These are phyloP conservation scores for Flueggea neowawraea DNA, from an alignment of 441 rosid species.

Conservation along the genomic window DNA sequence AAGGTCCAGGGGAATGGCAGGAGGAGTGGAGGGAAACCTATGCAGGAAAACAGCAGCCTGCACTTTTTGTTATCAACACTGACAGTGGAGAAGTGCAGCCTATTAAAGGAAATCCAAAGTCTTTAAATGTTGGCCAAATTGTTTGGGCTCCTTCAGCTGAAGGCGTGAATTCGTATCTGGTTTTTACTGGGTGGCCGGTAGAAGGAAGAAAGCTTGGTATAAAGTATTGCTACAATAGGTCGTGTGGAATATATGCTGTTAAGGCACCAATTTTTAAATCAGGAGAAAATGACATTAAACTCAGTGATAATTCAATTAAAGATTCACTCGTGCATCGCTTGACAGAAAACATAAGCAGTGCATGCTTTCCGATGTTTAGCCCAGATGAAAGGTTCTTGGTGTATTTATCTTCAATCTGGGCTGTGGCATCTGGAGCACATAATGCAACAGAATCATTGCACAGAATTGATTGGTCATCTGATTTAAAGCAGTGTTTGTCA, in stretches of 20 bases:
- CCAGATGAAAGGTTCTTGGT: constrained; percentile 82
- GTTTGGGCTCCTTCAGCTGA: constrained; percentile 73
- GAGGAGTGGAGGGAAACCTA: constrained; percentile 98
- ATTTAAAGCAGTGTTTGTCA: constrained; percentile 45
- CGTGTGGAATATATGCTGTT: constrained; percentile 71
- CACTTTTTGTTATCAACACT: constrained; percentile 61
- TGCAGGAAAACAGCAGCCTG: constrained; percentile 83
- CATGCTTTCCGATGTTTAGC: constrained; percentile 69
- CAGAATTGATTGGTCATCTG: constrained; percentile 72
- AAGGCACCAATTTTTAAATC: constrained; percentile 31
- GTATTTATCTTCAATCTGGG: constrained; percentile 68
- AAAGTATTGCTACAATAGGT: constrained; percentile 83
- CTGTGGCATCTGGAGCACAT: constrained; percentile 89
- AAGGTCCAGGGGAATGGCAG: constrained; percentile 96
- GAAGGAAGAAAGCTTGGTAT: constrained; percentile 84
- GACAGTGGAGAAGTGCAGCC: constrained; percentile 72
- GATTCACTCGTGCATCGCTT: constrained; percentile 38
- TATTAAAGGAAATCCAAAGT: constrained; percentile 64
- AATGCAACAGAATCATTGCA: constrained; percentile 75
- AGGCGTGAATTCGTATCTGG: constrained; percentile 50
- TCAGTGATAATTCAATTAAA: constrained; percentile 46
- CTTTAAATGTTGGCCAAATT: constrained; percentile 85
- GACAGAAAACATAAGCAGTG: constrained; percentile 74
- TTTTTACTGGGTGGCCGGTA: constrained; percentile 87
- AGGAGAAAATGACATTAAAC: constrained; percentile 30